A percentile compares a stretch with the other conserved stretches of the same genome.
Evolutionary conservation across 225 moss, liverwort and hornwort genomes (phyloP).

Genomic region (Straminergon stramineum): DNA sequence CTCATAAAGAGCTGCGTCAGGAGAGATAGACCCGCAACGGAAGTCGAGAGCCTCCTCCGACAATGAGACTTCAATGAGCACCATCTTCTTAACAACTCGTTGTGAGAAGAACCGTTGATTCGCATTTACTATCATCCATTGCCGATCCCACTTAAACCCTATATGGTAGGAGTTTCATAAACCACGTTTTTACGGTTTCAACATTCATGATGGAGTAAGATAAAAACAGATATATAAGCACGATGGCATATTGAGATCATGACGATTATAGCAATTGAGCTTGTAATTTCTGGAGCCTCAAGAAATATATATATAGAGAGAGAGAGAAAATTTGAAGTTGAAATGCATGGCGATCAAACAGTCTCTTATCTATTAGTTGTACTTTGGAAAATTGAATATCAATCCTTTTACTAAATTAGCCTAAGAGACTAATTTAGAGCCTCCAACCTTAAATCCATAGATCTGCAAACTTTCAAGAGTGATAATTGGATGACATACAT

Average conservation of each 20-base stretch:
- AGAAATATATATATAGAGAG: neutral
- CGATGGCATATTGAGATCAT: neutral
- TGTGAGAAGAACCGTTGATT: constrained; percentile 56
- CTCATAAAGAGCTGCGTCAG: constrained; percentile 66
- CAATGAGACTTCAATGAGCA: constrained; percentile 50
- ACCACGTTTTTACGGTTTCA: neutral
- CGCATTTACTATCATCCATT: constrained; percentile 71
- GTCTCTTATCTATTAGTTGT: no score
- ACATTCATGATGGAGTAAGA: neutral
- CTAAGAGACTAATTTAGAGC: neutral
- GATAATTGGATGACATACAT: neutral
- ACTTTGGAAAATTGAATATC: neutral
- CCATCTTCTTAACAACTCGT: constrained; percentile 48
- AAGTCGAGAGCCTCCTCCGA: constrained; percentile 54
- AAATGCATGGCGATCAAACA: neutral
- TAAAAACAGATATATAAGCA: neutral
- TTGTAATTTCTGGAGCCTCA: neutral
- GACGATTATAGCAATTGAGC: neutral
- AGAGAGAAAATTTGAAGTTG: neutral
- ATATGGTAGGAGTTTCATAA: neutral
- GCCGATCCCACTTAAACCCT: constrained; percentile 81
- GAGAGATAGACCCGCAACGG: constrained; percentile 33
- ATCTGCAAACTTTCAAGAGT: neutral
- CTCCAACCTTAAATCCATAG: neutral
- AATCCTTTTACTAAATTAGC: neutral